These are phyloP conservation scores for Tulasnella sp. DNA, from an alignment of 768 basidiomycete genomes.

Conservation along the genomic window DNA sequence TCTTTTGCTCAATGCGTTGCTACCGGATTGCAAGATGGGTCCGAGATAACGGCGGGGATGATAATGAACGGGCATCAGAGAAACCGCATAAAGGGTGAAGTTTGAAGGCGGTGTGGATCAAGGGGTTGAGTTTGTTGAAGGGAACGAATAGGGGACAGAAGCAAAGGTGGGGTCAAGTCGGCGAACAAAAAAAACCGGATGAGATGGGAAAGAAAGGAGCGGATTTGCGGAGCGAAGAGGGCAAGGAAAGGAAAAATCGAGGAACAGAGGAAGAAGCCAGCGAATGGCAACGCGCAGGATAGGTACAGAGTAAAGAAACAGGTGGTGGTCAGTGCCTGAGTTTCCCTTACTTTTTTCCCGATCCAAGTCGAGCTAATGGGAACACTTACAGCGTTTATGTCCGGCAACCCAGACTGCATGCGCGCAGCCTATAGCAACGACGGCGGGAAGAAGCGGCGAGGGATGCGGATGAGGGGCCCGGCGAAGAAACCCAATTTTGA, in stretches of 20 bases:
- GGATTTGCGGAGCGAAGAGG: background rate
- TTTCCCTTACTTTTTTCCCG: constrained; percentile 6
- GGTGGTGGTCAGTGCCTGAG: constrained; percentile 1
- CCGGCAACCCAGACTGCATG: constrained; percentile 80
- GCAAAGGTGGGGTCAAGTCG: background rate
- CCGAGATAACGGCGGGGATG: background rate
- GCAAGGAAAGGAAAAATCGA: constrained; percentile 23
- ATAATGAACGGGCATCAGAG: constrained; percentile 14
- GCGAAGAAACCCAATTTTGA: background rate
- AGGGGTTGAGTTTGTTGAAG: constrained; percentile 8
- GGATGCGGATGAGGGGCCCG: background rate
- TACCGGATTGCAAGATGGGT: constrained; percentile 14
- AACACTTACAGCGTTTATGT: constrained; percentile 74
- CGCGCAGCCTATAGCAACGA: constrained; percentile 59
- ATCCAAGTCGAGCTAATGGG: background rate
- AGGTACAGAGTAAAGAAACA: background rate
- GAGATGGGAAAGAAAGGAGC: constrained; percentile 7
- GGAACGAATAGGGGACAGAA: background rate
- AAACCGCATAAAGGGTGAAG: constrained; percentile 28
- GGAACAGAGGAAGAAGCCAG: background rate
- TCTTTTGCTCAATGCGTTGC: constrained; percentile 86
- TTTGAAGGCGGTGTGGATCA: background rate
- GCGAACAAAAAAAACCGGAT: background rate
- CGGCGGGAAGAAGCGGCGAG: constrained; percentile 15
- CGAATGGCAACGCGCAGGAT: background rate